Conservation (phyloP, 2,329 filamentous ascomycete genomes). For the Trichoderma koningii region DNA sequence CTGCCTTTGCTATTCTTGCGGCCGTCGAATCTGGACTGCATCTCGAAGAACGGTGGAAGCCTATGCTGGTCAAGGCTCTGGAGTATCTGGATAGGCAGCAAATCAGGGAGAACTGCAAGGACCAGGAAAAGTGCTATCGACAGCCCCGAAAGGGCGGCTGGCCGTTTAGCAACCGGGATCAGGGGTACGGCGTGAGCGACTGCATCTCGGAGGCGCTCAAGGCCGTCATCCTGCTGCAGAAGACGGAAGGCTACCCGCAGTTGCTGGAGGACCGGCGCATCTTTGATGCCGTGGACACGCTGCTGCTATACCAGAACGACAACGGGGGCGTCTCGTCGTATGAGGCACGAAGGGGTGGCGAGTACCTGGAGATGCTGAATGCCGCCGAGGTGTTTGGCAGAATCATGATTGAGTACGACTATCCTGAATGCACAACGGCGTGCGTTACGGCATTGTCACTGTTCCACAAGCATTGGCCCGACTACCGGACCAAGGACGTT, state of each 20-base stretch:
- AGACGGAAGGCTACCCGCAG: slow-evolving; percentile 71
- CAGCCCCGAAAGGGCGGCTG: slow-evolving; percentile 91
- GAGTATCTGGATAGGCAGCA: slow-evolving; percentile 89
- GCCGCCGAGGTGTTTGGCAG: slow-evolving; percentile 94
- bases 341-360: slow-evolving; percentile 76
- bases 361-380: slow-evolving; percentile 81
- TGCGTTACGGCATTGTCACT: slow-evolving; percentile 84
- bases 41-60: slow-evolving; percentile 73
- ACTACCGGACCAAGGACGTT: slow-evolving; percentile 78
- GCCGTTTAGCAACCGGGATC: slow-evolving; percentile 90
- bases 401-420: slow-evolving; percentile 99
- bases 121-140: slow-evolving; percentile 81
- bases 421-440: slow-evolving; percentile 95
- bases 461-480: slow-evolving; percentile 78
- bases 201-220: slow-evolving; percentile 92
- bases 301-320: slow-evolving; percentile 86
- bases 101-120: slow-evolving; percentile 77
- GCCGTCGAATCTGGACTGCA: slow-evolving; percentile 77
- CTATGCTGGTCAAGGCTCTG: slow-evolving; percentile 81
- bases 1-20: slow-evolving; percentile 83
- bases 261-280: slow-evolving; percentile 76
- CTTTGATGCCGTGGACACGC: slow-evolving; percentile 84
- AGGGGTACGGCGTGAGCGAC: slow-evolving; percentile 95
- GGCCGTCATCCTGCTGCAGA: slow-evolving; percentile 80
- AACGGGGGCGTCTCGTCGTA: slow-evolving; percentile 89